Conservation (phyloP, 2,329 filamentous ascomycete species). For the Lasiodiplodia theobromae region DNA sequence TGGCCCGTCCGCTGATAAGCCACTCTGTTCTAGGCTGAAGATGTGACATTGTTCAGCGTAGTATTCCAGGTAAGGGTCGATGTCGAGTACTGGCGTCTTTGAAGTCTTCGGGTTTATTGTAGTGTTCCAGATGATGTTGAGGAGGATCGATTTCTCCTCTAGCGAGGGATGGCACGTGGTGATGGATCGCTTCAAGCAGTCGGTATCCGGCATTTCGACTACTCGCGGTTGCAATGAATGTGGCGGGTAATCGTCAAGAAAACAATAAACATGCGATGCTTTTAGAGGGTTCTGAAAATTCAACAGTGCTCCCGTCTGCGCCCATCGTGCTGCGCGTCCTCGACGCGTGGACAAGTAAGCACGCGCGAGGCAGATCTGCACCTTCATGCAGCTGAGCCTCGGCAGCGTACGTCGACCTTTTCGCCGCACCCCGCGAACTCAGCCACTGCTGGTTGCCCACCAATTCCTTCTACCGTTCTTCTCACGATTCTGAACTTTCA, state of each 20-base stretch:
- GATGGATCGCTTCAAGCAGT: not conserved
- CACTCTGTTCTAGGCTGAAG: constrained; percentile 2
- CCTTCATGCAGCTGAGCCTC: constrained; percentile 1
- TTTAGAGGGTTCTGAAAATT: not conserved
- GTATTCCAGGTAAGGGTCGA: constrained; percentile 3
- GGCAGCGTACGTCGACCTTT: not conserved
- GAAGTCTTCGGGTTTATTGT: too few species aligned
- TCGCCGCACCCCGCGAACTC: not conserved
- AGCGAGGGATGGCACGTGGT: not conserved
- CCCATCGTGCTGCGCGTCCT: not conserved
- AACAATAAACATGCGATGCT: too few species aligned
- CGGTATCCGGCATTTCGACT: not conserved
- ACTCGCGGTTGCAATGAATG: too few species aligned
- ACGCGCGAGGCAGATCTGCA: not conserved
- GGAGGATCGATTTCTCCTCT: not conserved
- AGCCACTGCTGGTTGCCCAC: not conserved
- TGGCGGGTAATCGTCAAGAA: not conserved
- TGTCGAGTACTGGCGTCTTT: not conserved
- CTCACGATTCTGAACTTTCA: not conserved
- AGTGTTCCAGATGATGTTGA: not conserved
- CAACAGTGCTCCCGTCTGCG: not conserved
- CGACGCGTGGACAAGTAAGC: not conserved
- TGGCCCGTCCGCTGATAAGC: not conserved
- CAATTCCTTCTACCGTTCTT: not conserved
- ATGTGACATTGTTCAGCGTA: constrained; percentile 11